These are phyloP conservation scores for Debaryomyces nepalensis DNA, from an alignment of 1,139 yeast species.

Conservation along the genomic window DNA sequence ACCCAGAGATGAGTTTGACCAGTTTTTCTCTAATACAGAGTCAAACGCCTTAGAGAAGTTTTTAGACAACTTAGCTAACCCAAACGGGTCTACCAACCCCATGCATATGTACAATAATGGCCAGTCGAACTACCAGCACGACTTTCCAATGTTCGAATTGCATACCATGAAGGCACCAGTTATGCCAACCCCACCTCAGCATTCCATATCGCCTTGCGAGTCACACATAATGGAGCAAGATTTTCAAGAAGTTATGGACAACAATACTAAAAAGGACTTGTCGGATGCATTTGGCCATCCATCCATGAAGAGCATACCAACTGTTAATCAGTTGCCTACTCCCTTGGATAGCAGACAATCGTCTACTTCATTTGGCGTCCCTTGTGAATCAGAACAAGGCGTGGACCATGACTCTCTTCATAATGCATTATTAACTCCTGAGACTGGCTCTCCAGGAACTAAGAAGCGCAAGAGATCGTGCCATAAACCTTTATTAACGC, in stretches of 20 bases:
- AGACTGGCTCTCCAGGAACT: conserved; percentile 15
- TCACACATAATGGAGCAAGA: not conserved
- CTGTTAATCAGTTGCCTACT: conserved; percentile 38
- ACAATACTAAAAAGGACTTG: conserved; percentile 33
- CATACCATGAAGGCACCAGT: conserved; percentile 35
- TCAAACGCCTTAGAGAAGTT: conserved; percentile 50
- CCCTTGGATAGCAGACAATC: conserved; percentile 38
- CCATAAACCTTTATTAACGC: conserved; percentile 55
- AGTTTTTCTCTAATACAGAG: conserved; percentile 51
- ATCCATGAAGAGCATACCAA: conserved; percentile 17
- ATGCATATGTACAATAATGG: conserved; percentile 35
- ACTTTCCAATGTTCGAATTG: conserved; percentile 28
- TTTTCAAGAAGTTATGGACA: not conserved
- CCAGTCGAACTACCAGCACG: conserved; percentile 13
- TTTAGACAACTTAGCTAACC: conserved; percentile 49
- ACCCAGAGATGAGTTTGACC: conserved; percentile 42
- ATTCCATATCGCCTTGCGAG: conserved; percentile 3
- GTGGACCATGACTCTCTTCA: conserved; percentile 5
- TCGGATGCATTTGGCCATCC: conserved; percentile 46
- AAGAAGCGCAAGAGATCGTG: conserved; percentile 38
- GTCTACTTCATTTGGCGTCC: conserved; percentile 20
- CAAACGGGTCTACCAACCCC: conserved; percentile 30
- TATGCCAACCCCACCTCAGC: conserved; percentile 13
- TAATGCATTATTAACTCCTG: conserved; percentile 9
- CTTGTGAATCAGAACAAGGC: conserved; percentile 14